A percentile compares a stretch with the other conserved stretches of the same genome.
Evolutionary conservation across 257 asterid genomes (phyloP).

Genomic region (Ligustrum vulgare): DNA sequence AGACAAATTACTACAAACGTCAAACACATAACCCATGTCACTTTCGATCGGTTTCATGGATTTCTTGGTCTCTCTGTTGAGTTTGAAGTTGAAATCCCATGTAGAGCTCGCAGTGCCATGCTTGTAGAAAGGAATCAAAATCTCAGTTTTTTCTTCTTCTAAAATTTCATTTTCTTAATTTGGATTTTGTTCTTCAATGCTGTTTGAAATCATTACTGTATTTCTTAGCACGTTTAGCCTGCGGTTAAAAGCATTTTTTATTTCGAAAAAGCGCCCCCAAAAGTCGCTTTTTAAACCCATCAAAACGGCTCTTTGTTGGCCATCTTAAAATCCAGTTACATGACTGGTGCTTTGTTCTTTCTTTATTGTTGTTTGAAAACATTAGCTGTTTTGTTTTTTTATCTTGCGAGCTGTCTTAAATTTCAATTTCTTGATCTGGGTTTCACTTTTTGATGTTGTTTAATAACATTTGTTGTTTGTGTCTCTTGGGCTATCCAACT

Average conservation of each 20-base stretch:
- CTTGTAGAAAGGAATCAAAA: constrained; percentile 11
- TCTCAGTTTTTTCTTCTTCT: background rate
- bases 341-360: background rate
- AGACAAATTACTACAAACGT: constrained; percentile 52
- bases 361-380: background rate
- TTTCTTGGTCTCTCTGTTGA: constrained; percentile 93
- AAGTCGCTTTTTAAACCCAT: constrained; percentile 6
- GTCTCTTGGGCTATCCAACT: no score
- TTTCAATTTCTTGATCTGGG: background rate
- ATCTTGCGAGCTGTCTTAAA: background rate
- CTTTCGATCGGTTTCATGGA: constrained; percentile 90
- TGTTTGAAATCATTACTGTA: no score
- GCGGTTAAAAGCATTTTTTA: constrained; percentile 5
- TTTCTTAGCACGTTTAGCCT: background rate
- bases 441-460: no score
- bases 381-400: no score
- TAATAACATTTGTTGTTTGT: no score
- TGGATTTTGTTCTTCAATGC: background rate
- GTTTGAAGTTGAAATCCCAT: constrained; percentile 83
- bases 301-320: constrained; percentile 8
- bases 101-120: constrained; percentile 96
- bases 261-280: background rate
- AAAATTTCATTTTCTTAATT: background rate
- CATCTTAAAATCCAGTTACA: background rate
- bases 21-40: constrained; percentile 87